Base-by-base conservation (phyloP, 2,329 filamentous ascomycete species). In the Coniochaeta prunicola region DNA sequence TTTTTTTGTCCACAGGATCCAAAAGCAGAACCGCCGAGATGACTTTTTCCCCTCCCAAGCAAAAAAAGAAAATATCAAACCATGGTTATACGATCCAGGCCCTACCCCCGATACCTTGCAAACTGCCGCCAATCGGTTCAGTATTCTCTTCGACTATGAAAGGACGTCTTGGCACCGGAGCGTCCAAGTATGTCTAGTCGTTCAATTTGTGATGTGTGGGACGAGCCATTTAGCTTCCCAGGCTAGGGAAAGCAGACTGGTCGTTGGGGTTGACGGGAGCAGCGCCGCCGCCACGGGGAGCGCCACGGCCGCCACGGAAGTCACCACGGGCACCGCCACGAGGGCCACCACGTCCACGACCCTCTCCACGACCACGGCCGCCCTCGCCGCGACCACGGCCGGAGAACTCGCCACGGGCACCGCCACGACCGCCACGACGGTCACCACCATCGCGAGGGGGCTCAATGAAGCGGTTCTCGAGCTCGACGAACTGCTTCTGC, bases 401-500 rank as follows among this genome's bases (percentile, higher is more conserved):
- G 4, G 45, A 26, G 45, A 50, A 50, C 21, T 50, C 45, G 62
- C 76, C 76, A 59, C 77, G 73, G 63, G 73, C 72, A 61, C 78
- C 81, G 63, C 83, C 81, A 65, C 81, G 79, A 62, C 78, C 78
- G 59, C 80, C 76, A 54, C 76, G 71, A 61, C 77, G 78, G 58
- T 80, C 76, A 65, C 81, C 79, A 66, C 83, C 80, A 65, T 80
- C 75, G 65, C 85, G 84, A 67, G 86, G 81, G 60, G 83, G 81
- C 79, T 93, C 90, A 68, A 90, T 82, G 74, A 83, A 91, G 71
- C 89, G 85, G 79, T 92, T 86, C 76, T 96, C 92, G 65, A 97
- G 90, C 71, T 96, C 91, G 69, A 97, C 74, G 73, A 89, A 77
- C 76, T 90, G 85, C 88, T 97, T 97, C 79, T 89, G 84, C 85